Evolutionary conservation across 768 basidiomycete species (phyloP), one percentile per base, ranked within the genome.

Genomic region (Hygrocybe coccinea): DNA sequence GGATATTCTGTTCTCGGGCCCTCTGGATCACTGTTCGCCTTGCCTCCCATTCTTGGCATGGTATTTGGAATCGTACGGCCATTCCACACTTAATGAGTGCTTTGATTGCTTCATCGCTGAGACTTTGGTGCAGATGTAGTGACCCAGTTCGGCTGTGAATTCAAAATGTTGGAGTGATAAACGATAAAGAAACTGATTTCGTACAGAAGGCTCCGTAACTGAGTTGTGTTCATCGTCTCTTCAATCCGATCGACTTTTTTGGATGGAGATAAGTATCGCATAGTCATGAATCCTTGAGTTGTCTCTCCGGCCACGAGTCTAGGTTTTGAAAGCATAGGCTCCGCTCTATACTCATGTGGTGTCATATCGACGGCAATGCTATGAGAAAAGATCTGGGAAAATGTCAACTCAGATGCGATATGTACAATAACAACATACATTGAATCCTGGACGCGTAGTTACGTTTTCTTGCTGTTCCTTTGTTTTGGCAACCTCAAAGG

Each of bases 401-500:
- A 29, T 45, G 3, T 34, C 29, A 34, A 21, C 14, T 60, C 55
- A 64, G 64, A 10, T 1, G 45, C 36, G 4, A 11, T 5, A 46
- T 15, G 41, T 21, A 15, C 36, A 41, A 51, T 1, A 47, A 1
- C 33, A 12, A 48, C 67, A 12, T 60, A 82, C 82, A 59, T 64
- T 68, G 61, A 82, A 82, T 0, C 82, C 81, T 4, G 69, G 66
- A 15, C 71, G 69, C 6, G 68, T 62, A 1, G 65, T 62, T 1
- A 80, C 79, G 3, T 71, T 69, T 59, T 83, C 83, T 54, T 80
- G 79, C 57, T 82, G 78, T 46, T 82, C 79, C 15, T 73, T 74
- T 6, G 76, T 81, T 63, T 83, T 81, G 0, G 72, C 65, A 0
- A 84, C 83, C 45, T 79, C 75, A 51, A 80, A 84, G 1, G 73